These are phyloP conservation scores for Saccharomycopsis sp. DNA, from an alignment of 805 yeast genomes.

Conservation along the genomic window DNA sequence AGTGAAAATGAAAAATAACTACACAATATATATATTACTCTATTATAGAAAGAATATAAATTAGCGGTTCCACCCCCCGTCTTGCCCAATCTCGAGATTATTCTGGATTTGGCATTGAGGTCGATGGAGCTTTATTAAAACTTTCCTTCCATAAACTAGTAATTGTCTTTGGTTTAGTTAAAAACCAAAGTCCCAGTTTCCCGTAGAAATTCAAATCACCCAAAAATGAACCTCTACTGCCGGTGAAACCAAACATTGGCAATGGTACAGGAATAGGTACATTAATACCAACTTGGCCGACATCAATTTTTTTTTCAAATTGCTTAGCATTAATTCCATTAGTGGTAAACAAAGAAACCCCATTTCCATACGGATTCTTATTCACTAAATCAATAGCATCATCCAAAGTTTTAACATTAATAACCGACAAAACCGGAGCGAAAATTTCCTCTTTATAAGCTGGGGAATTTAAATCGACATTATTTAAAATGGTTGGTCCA, in stretches of 20 bases:
- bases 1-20: no score
- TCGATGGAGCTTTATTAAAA: no score
- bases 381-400: constrained; percentile 65
- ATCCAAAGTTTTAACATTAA: constrained; percentile 58
- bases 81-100: no score
- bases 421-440: constrained; percentile 64
- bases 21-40: no score
- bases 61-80: no score
- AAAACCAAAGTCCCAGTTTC: constrained; percentile 63
- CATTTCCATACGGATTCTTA: constrained; percentile 60
- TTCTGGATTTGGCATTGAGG: no score
- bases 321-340: constrained; percentile 66
- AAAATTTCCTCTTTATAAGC: constrained; percentile 69
- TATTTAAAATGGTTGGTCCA: constrained; percentile 62
- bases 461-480: constrained; percentile 55
- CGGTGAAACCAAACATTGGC: constrained; percentile 78
- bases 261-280: constrained; percentile 78
- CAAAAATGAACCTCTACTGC: constrained; percentile 65
- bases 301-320: constrained; percentile 59
- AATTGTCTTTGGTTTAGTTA: constrained; percentile 71
- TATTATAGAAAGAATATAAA: no score
- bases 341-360: constrained; percentile 61
- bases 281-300: constrained; percentile 73
- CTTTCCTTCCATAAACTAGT: constrained; percentile 53
- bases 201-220: constrained; percentile 80